Conservation (phyloP, 2,329 filamentous ascomycete genomes). For the Tolypocladium guangdongense region DNA sequence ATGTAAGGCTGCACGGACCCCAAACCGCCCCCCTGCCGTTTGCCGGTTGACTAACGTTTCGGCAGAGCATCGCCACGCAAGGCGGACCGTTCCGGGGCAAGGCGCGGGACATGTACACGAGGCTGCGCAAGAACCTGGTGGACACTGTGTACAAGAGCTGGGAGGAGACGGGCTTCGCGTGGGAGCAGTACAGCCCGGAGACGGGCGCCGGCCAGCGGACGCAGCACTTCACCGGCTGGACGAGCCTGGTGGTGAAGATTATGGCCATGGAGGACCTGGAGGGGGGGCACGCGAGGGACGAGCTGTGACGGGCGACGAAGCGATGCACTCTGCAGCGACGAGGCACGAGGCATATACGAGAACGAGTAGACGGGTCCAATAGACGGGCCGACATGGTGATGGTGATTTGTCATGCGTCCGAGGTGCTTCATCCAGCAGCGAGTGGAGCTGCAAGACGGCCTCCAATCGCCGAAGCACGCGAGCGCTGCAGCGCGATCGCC, state of each 20-base stretch:
- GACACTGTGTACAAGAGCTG: conserved; percentile 81
- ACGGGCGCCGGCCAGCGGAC: conserved; percentile 89
- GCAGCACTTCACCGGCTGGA: conserved; percentile 98
- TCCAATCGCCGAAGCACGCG: too few species aligned
- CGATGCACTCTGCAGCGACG: not conserved
- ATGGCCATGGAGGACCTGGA: conserved; percentile 79
- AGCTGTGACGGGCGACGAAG: conserved; percentile 25
- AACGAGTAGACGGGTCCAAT: not conserved
- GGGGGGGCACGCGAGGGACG: conserved; percentile 28
- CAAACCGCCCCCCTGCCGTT: not conserved
- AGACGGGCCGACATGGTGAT: not conserved
- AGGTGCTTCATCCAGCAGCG: not conserved
- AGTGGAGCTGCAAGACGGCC: not conserved
- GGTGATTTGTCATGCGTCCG: not conserved
- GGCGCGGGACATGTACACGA: conserved; percentile 63
- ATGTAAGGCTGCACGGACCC: conserved; percentile 42
- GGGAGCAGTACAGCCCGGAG: conserved; percentile 96
- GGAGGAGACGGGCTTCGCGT: conserved; percentile 88
- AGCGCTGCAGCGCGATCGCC: not conserved
- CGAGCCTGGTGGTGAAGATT: conserved; percentile 93
- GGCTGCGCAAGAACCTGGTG: conserved; percentile 73
- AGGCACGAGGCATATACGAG: not conserved
- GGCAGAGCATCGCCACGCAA: conserved; percentile 49
- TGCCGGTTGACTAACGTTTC: not conserved
- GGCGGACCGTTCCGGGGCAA: conserved; percentile 57